Conservation (phyloP, 2,329 filamentous ascomycete genomes). For the Sarocladiaceae sp. region DNA sequence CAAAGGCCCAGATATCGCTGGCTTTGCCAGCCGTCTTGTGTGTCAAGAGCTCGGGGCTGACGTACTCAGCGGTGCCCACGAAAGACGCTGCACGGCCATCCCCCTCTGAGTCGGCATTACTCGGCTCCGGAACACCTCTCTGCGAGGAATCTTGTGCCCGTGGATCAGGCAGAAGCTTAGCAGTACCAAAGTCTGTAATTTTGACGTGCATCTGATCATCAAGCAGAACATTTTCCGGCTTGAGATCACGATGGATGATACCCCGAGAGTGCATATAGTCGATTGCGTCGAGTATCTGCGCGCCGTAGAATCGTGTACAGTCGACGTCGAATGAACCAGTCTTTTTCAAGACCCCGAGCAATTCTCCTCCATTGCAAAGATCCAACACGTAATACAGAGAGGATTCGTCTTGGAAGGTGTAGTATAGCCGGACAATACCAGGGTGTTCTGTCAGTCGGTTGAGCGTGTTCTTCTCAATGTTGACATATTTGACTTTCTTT, state of each 20-base stretch:
- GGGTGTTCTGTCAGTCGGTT: constrained; percentile 95
- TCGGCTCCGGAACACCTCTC: constrained; percentile 29
- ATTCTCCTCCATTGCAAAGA: constrained; percentile 83
- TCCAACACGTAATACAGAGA: constrained; percentile 97
- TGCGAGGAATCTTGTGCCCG: constrained; percentile 32
- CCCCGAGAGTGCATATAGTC: constrained; percentile 97
- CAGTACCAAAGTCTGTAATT: constrained; percentile 97
- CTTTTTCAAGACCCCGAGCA: constrained; percentile 88
- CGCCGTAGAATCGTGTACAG: constrained; percentile 88
- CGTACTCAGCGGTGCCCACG: constrained; percentile 95
- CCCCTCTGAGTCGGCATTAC: constrained; percentile 39
- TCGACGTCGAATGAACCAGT: constrained; percentile 92
- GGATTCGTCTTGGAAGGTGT: constrained; percentile 95
- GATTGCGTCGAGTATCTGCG: constrained; percentile 92
- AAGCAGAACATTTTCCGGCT: constrained; percentile 92
- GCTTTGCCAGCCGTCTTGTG: constrained; percentile 97
- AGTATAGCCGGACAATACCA: constrained; percentile 92
- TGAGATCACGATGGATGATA: constrained; percentile 93
- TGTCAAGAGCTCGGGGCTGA: constrained; percentile 92
- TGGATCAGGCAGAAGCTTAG: constrained; percentile 66
- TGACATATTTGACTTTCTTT: constrained; percentile 99
- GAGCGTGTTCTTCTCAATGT: constrained; percentile 97
- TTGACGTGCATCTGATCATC: constrained; percentile 97
- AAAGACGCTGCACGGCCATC: constrained; percentile 83
- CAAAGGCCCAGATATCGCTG: constrained; percentile 96